Evolutionary conservation across 179 eudicot genomes (phyloP), one percentile per base, ranked within the genome.

Genomic region (Actinidia chinensis): DNA sequence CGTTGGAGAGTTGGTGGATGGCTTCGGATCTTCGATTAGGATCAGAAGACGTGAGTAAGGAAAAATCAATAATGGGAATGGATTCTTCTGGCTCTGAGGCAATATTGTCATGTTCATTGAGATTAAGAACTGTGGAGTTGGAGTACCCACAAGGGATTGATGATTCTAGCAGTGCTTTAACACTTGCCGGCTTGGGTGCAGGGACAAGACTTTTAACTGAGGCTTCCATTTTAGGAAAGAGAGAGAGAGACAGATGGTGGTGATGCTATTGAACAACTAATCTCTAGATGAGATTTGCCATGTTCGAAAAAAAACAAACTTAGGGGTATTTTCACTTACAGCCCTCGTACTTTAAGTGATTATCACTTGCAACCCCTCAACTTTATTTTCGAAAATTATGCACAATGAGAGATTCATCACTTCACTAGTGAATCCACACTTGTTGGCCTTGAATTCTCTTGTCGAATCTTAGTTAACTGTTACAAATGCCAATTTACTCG

Each of bases 51-150:
- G 72, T 82, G 66, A 91, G 90, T 44, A 80, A 59, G n/a, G 91
- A 84, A 68, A 89, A 86, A 81, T 91, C 92, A 6, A 91, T 80
- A 60, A 68, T 55, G 46, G 95, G 95, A 48, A 91, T 78, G 36
- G 82, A 50, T 46, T 81, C 79, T 28, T 76, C 77, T 10, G 69
- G 42, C 4, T 80, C 84, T 10, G 81, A 55, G 61, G 50, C 81
- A 28, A 28, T 28, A 28, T 28, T 1, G 33, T 28, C 33, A 59
- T 81, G 23, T 43, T 78, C 81, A 64, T 23, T 33, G 2, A 79
- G 73, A 68, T 79, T 28, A 28, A 28, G 33, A 28, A 28, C 33
- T 28, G 33, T n/a, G 3, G 44, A 36, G 66, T 56, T 83, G 22
- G 69, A 28, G 75, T 85, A 28, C 64, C 74, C 75, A 5, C 86